Percentiles rank a stretch among this genome's conserved stretches.
phyloP scores from a whole-genome alignment of 768 basidiomycete genomes.

The Pisolithus sp. region DNA sequence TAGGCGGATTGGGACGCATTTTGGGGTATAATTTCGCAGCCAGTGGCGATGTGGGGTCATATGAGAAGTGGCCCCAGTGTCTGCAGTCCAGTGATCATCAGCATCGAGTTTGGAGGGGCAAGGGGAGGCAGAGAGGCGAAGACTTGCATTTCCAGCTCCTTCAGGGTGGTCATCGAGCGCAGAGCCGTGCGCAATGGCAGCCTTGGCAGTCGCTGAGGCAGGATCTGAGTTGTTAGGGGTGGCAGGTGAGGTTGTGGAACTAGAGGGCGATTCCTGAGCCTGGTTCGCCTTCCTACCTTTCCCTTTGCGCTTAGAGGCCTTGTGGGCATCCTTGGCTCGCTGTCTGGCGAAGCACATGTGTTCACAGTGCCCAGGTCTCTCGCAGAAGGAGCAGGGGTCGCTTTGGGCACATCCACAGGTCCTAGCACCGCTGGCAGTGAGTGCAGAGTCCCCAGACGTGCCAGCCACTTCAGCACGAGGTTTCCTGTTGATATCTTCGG shows the following conservation, averaged over 20 bases:
- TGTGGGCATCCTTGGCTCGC: neutral
- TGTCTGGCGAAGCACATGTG: neutral
- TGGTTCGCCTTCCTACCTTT: neutral
- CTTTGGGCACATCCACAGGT: neutral
- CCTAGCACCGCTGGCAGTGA: no score
- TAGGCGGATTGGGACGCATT: no score
- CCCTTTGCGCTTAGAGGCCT: neutral
- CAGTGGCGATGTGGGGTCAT: conserved; percentile 25
- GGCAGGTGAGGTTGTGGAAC: neutral
- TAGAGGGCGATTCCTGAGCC: neutral
- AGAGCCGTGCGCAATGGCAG: neutral
- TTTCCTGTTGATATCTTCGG: no score
- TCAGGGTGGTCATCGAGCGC: neutral
- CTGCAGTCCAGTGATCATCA: conserved; percentile 20
- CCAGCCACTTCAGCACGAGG: no score
- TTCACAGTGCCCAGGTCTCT: neutral
- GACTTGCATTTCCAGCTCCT: conserved; percentile 6
- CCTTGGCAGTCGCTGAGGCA: neutral
- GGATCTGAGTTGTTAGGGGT: neutral
- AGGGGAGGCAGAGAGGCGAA: neutral
- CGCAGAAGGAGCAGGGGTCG: neutral
- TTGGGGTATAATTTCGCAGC: no score
- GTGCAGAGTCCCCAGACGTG: no score
- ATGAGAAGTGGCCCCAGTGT: conserved; percentile 30
- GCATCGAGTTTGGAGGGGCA: neutral